Evolutionary conservation across 2,329 filamentous ascomycete genomes (phyloP).

Genomic region (Fusarium pininemorale): DNA sequence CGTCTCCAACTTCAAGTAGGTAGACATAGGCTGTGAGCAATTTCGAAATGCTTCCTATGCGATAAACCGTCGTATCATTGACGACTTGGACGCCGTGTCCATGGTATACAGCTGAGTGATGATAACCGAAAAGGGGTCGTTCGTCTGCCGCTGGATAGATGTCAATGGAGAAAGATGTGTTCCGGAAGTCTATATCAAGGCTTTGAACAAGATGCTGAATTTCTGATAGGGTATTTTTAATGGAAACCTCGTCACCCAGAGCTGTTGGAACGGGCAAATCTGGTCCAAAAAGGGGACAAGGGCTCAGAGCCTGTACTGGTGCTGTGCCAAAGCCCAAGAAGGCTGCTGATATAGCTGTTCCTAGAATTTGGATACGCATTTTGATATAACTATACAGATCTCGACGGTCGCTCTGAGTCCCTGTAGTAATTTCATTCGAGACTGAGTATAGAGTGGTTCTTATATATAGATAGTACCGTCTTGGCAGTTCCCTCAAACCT

Average conservation of each 20-base stretch:
- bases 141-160: neutral
- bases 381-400: neutral
- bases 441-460: neutral
- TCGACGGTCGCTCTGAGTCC: accelerated
- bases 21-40: neutral
- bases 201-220: neutral
- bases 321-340: neutral
- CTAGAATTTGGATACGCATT: neutral
- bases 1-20: accelerated
- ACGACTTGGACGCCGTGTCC: neutral
- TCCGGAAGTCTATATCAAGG: neutral
- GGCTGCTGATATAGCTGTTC: accelerated
- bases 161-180: neutral
- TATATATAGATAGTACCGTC: neutral
- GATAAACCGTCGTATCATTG: neutral
- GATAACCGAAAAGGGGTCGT: neutral
- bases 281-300: neutral
- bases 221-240: neutral
- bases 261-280: neutral
- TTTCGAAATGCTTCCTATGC: slow-evolving; percentile 7
- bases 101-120: neutral
- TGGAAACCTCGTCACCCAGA: accelerated
- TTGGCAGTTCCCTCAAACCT: neutral
- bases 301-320: neutral
- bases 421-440: neutral